Conservation (phyloP, 352 stramenopile species). For the Globisporangium recalcitrans region DNA sequence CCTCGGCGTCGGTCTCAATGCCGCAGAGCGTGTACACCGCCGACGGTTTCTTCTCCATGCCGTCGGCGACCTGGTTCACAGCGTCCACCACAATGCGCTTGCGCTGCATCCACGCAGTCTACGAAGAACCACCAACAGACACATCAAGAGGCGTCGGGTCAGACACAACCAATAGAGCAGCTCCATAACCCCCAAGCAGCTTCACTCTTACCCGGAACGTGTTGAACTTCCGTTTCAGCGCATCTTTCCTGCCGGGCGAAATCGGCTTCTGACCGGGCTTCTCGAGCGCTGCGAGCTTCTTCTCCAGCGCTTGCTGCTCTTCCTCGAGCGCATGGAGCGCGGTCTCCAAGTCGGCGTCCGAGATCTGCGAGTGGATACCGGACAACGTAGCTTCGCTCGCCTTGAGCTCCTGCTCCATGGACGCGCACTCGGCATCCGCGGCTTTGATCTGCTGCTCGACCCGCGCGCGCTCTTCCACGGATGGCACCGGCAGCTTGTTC, state of each 20-base stretch:
- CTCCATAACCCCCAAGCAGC: not conserved
- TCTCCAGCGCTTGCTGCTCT: conserved; percentile 30
- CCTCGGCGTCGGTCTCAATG: conserved; percentile 69
- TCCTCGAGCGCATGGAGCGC: conserved; percentile 40
- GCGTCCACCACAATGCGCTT: conserved; percentile 79
- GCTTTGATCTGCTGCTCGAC: conserved; percentile 54
- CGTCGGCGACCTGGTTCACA: conserved; percentile 72
- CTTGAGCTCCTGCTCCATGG: conserved; percentile 56
- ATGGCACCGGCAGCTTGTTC: conserved; percentile 53
- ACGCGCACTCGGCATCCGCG: conserved; percentile 36
- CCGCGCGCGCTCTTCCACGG: conserved; percentile 29
- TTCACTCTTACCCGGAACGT: conserved; percentile 44
- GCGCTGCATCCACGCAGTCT: conserved; percentile 66
- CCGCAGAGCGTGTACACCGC: conserved; percentile 50
- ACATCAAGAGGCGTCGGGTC: not conserved
- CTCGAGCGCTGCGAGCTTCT: conserved; percentile 49
- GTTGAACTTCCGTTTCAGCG: conserved; percentile 59
- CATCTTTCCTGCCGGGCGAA: conserved; percentile 56
- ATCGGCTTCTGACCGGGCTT: conserved; percentile 33
- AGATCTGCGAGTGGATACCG: conserved; percentile 56
- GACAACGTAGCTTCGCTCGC: conserved; percentile 36
- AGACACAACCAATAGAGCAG: not conserved
- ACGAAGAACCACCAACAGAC: conserved; percentile 1
- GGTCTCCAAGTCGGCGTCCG: conserved; percentile 52
- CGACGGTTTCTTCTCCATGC: conserved; percentile 81